Base-by-base conservation (phyloP, 2,329 filamentous ascomycete genomes). In the Arthroderma uncinatum region DNA sequence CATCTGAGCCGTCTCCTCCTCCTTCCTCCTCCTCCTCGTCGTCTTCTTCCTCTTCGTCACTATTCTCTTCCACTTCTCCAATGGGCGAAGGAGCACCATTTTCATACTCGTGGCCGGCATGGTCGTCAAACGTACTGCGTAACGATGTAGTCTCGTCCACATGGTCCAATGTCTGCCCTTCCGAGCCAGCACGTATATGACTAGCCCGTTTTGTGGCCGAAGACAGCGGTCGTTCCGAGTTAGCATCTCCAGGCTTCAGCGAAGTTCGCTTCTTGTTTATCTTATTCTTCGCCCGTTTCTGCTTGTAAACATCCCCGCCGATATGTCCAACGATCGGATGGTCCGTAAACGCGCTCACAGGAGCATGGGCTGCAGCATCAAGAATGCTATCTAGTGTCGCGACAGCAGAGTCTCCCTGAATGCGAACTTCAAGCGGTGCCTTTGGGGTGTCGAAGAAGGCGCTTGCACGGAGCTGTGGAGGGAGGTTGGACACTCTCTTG, bases 341-440 rank as follows among this genome's bases (percentile, higher is more conserved):
- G 66, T 96, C 89, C 0, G 87, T 95, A 65, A 97, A 97, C 25
- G 91, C 92, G 62, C 79, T 89, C 30, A 95, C 90, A 0, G 93
- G 93, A 0, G 93, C 92, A 59, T 80, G 82, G 2, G 89, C 87
- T 2, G 92, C 93, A 6, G 92, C 93, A 67, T 95, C 87, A 14
- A 98, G 79, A 55, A 98, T 94, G 68, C 84, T 91, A 63, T 98
- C 91, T 6, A 98, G 79, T 0, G 92, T 95, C 42, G 82, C 85
- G 67, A 90, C 88, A 9, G 92, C 91, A 25, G 93, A 97, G 16
- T 88, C 86, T 58, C 87, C 84, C 69, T 81, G 79, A 42, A 83
- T 71, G 39, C 81, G 71, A 39, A 83, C 73, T 53, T 84, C 76
- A 47, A 82, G 75, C 1, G 74, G 64, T 6, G 79, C 68, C 1